phyloP scores from a whole-genome alignment of 257 asterid species.

The Penstemon eatonii region DNA sequence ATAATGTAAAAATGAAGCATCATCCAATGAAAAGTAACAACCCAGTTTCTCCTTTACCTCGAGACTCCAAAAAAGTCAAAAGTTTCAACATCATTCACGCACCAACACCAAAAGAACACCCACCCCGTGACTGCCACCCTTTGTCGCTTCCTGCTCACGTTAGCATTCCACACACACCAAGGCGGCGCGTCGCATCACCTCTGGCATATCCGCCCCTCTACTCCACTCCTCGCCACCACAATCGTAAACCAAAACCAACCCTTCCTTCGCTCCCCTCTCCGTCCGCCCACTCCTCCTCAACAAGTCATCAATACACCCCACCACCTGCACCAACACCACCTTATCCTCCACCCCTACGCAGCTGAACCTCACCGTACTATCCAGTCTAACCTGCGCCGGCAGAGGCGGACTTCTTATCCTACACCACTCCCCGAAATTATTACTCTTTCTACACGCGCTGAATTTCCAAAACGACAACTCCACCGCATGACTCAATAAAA shows the following conservation, averaged over 20 bases:
- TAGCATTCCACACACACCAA: conserved; percentile 81
- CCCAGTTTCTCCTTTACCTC: conserved; percentile 29
- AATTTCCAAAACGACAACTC: conserved; percentile 87
- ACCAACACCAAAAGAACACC: conserved; percentile 7
- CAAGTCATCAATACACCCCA: conserved; percentile 74
- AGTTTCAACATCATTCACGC: conserved; percentile 23
- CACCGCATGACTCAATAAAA: conserved; percentile 85
- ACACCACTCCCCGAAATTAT: conserved; percentile 69
- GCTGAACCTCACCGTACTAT: conserved; percentile 77
- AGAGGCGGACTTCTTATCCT: conserved; percentile 71
- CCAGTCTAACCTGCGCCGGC: conserved; percentile 81
- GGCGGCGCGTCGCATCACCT: conserved; percentile 82
- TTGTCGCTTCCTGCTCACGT: conserved; percentile 22
- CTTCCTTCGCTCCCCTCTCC: conserved; percentile 70
- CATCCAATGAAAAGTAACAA: neutral
- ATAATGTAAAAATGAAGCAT: too few species aligned
- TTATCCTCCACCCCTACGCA: conserved; percentile 66
- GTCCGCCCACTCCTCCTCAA: conserved; percentile 65
- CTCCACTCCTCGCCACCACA: conserved; percentile 66
- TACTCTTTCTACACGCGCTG: conserved; percentile 43
- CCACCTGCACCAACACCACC: conserved; percentile 77
- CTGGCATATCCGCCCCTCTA: conserved; percentile 74
- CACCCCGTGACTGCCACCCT: conserved; percentile 30
- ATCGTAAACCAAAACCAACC: conserved; percentile 69
- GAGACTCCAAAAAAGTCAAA: conserved; percentile 35